These are phyloP conservation scores for Neospora caninum DNA, from an alignment of 169 alveolate species.

Conservation along the genomic window DNA sequence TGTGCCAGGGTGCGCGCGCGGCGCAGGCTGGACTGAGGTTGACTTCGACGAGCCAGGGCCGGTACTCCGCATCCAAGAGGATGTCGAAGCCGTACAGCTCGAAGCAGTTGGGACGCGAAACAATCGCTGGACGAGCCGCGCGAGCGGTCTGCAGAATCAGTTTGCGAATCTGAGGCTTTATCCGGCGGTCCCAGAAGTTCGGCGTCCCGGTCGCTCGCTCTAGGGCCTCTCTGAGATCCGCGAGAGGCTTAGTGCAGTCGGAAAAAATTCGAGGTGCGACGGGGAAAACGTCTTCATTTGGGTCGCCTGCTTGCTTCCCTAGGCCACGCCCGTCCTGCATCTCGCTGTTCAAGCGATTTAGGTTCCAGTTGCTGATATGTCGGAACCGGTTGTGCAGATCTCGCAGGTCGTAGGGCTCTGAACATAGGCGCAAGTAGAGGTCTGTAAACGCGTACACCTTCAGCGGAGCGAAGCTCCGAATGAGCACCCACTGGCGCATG, in stretches of 20 bases:
- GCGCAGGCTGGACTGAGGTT: slow-evolving; percentile 93
- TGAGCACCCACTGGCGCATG: slow-evolving; percentile 92
- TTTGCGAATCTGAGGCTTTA: slow-evolving; percentile 28
- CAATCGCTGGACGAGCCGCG: slow-evolving; percentile 70
- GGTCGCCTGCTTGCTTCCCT: neutral
- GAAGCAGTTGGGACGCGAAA: slow-evolving; percentile 80
- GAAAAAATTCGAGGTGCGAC: neutral
- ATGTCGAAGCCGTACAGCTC: slow-evolving; percentile 96
- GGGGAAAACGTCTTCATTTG: neutral
- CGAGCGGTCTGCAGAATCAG: slow-evolving; percentile 53
- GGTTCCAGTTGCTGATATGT: slow-evolving; percentile 62
- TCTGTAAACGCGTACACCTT: slow-evolving; percentile 89
- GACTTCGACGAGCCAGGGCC: slow-evolving; percentile 96
- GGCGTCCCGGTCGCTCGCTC: neutral
- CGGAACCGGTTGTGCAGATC: slow-evolving; percentile 34
- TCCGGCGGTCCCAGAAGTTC: neutral
- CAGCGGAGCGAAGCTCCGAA: slow-evolving; percentile 90
- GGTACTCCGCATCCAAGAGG: slow-evolving; percentile 89
- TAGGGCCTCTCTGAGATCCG: slow-evolving; percentile 9
- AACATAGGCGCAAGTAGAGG: slow-evolving; percentile 92
- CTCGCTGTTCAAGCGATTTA: slow-evolving; percentile 36
- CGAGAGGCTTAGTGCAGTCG: slow-evolving; percentile 15
- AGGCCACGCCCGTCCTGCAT: neutral
- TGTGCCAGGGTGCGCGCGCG: slow-evolving; percentile 74
- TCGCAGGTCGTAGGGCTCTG: slow-evolving; percentile 76